Conservation (phyloP, 2,329 filamentous ascomycete genomes). For the Phyllosticta citribraziliensis region DNA sequence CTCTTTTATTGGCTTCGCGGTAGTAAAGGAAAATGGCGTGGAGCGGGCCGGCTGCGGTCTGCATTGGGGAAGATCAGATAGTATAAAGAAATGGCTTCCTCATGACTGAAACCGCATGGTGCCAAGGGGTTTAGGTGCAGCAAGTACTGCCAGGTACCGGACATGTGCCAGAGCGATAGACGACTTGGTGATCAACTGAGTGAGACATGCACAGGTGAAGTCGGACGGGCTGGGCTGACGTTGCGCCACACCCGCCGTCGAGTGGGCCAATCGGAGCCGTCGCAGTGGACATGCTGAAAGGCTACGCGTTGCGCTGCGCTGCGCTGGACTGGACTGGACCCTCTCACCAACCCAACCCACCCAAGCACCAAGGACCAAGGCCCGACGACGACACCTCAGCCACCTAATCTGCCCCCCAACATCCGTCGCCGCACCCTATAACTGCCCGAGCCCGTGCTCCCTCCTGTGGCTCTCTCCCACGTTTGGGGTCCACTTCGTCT, state of each 20-base stretch:
- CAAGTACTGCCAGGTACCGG: background rate
- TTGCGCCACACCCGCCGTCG: background rate
- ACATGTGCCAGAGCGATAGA: background rate
- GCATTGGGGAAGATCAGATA: constrained; percentile 3
- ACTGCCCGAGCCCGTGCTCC: background rate
- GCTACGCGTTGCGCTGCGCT: too few relatives aligned
- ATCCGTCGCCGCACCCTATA: background rate
- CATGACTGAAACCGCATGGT: background rate
- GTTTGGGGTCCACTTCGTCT: background rate
- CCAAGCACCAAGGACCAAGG: too few relatives aligned
- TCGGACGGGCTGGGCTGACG: background rate
- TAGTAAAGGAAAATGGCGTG: background rate
- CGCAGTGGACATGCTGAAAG: too few relatives aligned
- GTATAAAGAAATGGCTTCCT: constrained; percentile 3
- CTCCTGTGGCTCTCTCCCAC: background rate
- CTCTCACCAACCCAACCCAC: too few relatives aligned
- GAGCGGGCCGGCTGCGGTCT: constrained; percentile 1
- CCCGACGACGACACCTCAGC: background rate
- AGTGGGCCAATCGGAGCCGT: too few relatives aligned
- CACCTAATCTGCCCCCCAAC: background rate
- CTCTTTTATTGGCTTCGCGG: background rate
- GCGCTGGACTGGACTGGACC: too few relatives aligned
- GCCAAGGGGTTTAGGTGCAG: background rate
- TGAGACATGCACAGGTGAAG: too few relatives aligned
- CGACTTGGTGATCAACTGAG: too few relatives aligned